Percentiles rank a stretch among this genome's conserved stretches.
These are phyloP conservation scores for Lipomyces yamanashiensis DNA, from an alignment of 805 yeast species.

Conservation along the genomic window DNA sequence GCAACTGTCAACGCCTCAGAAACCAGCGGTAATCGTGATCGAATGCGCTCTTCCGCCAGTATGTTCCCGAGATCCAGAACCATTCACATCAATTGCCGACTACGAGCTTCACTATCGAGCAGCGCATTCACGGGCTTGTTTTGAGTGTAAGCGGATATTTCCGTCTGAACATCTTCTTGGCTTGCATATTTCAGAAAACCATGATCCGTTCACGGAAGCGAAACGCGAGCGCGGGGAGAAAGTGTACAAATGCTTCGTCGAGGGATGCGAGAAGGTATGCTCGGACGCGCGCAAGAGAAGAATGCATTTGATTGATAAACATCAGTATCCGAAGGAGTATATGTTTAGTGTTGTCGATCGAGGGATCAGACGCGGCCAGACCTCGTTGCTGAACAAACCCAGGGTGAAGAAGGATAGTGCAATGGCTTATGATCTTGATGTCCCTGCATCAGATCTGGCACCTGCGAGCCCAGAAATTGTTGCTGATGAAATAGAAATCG, in stretches of 20 bases:
- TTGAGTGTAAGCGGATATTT: constrained; percentile 42
- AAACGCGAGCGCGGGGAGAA: constrained; percentile 50
- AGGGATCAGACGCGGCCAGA: constrained; percentile 31
- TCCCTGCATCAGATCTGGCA: too few species aligned
- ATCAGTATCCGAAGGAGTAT: constrained; percentile 52
- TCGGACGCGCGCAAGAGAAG: constrained; percentile 50
- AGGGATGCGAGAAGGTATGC: constrained; percentile 51
- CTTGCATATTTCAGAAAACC: constrained; percentile 58
- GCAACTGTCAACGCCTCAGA: neutral
- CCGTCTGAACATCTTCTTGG: constrained; percentile 52
- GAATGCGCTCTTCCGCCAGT: constrained; percentile 35
- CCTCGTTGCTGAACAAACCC: constrained; percentile 19
- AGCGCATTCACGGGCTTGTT: constrained; percentile 37
- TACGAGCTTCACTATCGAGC: constrained; percentile 39
- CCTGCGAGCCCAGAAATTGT: neutral
- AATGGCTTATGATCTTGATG: neutral
- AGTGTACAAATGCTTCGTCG: constrained; percentile 52
- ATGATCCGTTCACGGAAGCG: constrained; percentile 54
- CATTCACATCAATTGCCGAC: constrained; percentile 24
- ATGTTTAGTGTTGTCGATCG: constrained; percentile 31
- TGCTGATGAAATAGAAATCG: neutral
- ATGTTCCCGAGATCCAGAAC: constrained; percentile 21
- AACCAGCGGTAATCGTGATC: constrained; percentile 6
- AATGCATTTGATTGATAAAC: constrained; percentile 57
- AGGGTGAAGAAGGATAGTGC: neutral